Evolutionary conservation across 129 eudicot species (phyloP).

Genomic region (Apium graveolens): DNA sequence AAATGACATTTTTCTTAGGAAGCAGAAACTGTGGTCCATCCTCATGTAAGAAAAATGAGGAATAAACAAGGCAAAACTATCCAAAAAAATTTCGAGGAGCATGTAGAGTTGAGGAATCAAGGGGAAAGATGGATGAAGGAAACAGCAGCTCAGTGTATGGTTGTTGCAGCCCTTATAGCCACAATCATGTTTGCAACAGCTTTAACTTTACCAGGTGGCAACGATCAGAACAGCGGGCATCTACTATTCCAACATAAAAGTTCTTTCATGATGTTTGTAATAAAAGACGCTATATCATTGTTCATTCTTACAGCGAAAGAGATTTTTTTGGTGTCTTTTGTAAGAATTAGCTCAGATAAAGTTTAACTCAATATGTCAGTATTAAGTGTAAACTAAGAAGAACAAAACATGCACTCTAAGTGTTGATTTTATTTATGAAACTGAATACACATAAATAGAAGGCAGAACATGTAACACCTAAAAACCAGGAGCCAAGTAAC

Average conservation of each 20-base stretch:
- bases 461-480: too few species aligned
- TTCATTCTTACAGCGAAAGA: conserved; percentile 12
- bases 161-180: conserved; percentile 22
- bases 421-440: too few species aligned
- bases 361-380: too few species aligned
- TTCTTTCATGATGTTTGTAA: neutral
- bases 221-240: neutral
- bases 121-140: conserved; percentile 31
- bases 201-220: conserved; percentile 22
- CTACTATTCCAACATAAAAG: conserved; percentile 3
- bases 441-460: too few species aligned
- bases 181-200: conserved; percentile 25
- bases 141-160: conserved; percentile 17
- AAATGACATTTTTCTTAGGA: neutral
- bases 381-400: too few species aligned
- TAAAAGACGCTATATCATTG: conserved; percentile 18
- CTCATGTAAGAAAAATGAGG: conserved; percentile 2
- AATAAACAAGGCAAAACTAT: conserved; percentile 5
- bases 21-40: conserved; percentile 14
- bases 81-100: conserved; percentile 8
- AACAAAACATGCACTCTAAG: too few species aligned
- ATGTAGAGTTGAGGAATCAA: neutral
- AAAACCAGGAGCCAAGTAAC: too few species aligned
- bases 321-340: too few species aligned
- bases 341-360: too few species aligned